These are phyloP conservation scores for Trichoderma sp. DNA, from an alignment of 2,329 filamentous ascomycete genomes.

Conservation along the genomic window DNA sequence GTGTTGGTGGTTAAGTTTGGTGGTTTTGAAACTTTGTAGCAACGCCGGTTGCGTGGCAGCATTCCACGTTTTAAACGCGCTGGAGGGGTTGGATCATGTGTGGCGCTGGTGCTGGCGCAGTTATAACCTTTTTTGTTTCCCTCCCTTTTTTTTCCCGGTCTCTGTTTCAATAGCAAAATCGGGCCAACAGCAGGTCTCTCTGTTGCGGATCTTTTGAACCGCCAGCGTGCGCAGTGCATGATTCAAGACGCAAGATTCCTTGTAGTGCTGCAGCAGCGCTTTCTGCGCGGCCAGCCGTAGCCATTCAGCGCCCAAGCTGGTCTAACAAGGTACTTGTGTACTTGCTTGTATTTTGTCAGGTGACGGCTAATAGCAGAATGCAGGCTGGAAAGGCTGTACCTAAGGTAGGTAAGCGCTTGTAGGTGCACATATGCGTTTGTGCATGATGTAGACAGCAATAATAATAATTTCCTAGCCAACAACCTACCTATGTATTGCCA, in stretches of 20 bases:
- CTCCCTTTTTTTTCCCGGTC: not conserved
- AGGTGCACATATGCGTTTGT: conserved; percentile 6
- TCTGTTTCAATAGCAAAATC: not conserved
- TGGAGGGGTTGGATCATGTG: conserved; percentile 21
- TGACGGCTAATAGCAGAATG: not conserved
- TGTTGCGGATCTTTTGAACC: not conserved
- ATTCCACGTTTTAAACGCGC: conserved; percentile 1
- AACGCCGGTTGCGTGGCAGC: not conserved
- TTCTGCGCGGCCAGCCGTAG: not conserved
- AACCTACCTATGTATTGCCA: not conserved
- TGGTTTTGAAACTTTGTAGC: not conserved
- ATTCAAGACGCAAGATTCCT: not conserved
- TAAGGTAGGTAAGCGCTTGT: conserved; percentile 22
- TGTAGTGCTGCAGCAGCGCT: not conserved
- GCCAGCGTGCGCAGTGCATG: conserved; percentile 1
- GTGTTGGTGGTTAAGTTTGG: not conserved
- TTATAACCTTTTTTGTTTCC: not conserved
- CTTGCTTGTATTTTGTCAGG: not conserved
- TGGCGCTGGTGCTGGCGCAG: conserved; percentile 23
- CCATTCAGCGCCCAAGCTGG: not conserved
- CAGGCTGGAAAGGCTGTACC: not conserved
- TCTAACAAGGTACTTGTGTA: not conserved
- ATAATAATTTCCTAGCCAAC: not conserved
- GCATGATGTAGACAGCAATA: not conserved
- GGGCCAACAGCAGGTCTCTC: not conserved